Conservation (phyloP, 148 eudicot genomes). For the Silene conica region DNA sequence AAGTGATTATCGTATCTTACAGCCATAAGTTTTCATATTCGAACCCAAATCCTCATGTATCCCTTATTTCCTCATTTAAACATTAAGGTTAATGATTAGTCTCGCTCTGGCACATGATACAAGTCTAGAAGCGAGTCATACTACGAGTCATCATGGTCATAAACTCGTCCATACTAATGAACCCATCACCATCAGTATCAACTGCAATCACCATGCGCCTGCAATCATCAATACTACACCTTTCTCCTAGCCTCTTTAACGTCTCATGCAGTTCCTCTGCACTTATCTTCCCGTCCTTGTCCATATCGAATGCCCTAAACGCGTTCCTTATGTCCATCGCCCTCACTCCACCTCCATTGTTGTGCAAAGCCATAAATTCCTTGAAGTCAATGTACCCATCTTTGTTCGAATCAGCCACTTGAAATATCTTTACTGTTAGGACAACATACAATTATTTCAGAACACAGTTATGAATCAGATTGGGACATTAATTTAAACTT, state of each 20-base stretch:
- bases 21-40: too few relatives aligned
- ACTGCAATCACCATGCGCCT: slow-evolving; percentile 56
- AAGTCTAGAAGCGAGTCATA: slow-evolving; percentile 31
- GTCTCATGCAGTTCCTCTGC: slow-evolving; percentile 52
- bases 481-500: too few relatives aligned
- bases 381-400: slow-evolving; percentile 71
- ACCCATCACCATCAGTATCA: slow-evolving; percentile 64
- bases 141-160: slow-evolving; percentile 67
- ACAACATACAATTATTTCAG: too few relatives aligned
- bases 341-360: slow-evolving; percentile 60
- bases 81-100: too few relatives aligned
- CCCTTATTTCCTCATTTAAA: too few relatives aligned
- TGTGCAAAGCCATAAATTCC: slow-evolving; percentile 66
- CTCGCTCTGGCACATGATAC: too few relatives aligned
- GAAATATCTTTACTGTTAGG: slow-evolving; percentile 39
- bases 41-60: too few relatives aligned
- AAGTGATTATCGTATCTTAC: too few relatives aligned
- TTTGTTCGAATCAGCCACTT: slow-evolving; percentile 56
- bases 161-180: slow-evolving; percentile 62
- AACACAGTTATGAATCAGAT: not conserved
- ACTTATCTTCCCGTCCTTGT: slow-evolving; percentile 63
- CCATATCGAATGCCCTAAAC: slow-evolving; percentile 53
- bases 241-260: slow-evolving; percentile 50
- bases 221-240: slow-evolving; percentile 47
- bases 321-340: slow-evolving; percentile 47